These are phyloP conservation scores for Trichomonas gallinae DNA, from an alignment of 208 protist genomes.

Conservation along the genomic window DNA sequence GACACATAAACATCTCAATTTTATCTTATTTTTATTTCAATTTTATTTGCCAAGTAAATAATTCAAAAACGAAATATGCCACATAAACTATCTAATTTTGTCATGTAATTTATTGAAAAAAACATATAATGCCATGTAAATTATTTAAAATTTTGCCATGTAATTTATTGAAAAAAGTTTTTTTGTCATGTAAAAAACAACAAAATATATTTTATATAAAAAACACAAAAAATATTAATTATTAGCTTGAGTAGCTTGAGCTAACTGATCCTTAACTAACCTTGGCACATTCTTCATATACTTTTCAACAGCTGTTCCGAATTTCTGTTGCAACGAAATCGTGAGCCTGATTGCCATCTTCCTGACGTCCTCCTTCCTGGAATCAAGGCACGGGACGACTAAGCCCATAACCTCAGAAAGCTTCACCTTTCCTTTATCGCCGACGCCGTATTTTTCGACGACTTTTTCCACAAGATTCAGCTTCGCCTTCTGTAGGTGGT, in stretches of 20 bases:
- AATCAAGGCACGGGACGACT: neutral
- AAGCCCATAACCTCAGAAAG: neutral
- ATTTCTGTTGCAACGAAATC: neutral
- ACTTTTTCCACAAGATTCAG: neutral
- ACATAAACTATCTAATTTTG: too few species aligned
- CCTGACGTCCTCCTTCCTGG: neutral
- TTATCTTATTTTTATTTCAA: too few species aligned
- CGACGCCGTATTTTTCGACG: neutral
- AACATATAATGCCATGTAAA: too few species aligned
- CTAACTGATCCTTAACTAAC: neutral
- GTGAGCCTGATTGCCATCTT: neutral
- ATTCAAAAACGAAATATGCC: too few species aligned
- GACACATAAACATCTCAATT: too few species aligned
- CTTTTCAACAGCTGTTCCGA: neutral
- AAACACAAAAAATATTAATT: too few species aligned
- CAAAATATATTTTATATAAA: too few species aligned
- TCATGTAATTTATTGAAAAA: too few species aligned
- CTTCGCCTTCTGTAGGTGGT: neutral
- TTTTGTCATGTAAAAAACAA: too few species aligned
- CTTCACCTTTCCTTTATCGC: neutral
- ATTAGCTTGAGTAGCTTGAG: neutral
- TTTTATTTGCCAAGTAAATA: too few species aligned
- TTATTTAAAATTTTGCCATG: too few species aligned
- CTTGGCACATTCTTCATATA: neutral
- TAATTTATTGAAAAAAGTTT: too few species aligned